Evolutionary conservation across 352 stramenopile species (phyloP).

Genomic region (Globisporangium middletonii): DNA sequence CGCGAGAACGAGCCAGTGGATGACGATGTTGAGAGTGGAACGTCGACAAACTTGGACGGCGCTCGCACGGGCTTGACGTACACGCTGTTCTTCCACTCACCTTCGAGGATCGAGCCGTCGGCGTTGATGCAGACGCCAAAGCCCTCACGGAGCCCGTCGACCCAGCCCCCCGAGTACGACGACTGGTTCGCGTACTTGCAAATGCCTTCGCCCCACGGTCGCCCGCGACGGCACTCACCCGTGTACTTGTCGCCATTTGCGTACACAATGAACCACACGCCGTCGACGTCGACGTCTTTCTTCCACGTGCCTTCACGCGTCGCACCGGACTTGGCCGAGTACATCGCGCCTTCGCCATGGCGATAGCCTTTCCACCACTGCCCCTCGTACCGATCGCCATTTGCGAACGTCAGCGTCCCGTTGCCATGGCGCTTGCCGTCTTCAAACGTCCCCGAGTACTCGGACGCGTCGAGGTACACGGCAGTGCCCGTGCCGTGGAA

Average conservation of each 20-base stretch:
- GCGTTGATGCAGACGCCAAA: constrained; percentile 57
- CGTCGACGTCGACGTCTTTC: constrained; percentile 47
- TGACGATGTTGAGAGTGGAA: constrained; percentile 23
- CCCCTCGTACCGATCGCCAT: constrained; percentile 55
- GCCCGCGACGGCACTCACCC: constrained; percentile 45
- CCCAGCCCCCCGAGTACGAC: constrained; percentile 84
- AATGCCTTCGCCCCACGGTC: constrained; percentile 71
- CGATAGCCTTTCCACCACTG: constrained; percentile 73
- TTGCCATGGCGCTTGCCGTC: constrained; percentile 71
- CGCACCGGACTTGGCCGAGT: constrained; percentile 45
- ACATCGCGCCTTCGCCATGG: constrained; percentile 54
- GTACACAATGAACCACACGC: constrained; percentile 65
- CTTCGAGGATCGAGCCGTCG: constrained; percentile 59
- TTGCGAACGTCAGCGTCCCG: constrained; percentile 37
- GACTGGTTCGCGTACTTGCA: constrained; percentile 89
- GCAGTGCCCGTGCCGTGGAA: constrained; percentile 81
- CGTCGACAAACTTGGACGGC: constrained; percentile 55
- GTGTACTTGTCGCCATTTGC: constrained; percentile 77
- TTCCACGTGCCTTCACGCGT: constrained; percentile 71
- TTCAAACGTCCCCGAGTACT: constrained; percentile 85
- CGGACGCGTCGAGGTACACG: constrained; percentile 77
- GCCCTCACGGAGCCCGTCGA: constrained; percentile 76
- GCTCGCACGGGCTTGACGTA: constrained; percentile 38
- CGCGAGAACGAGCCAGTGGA: background rate
- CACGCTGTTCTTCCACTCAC: constrained; percentile 68